These are phyloP conservation scores for Apiospora aurea DNA, from an alignment of 2,329 filamentous ascomycete genomes.

Conservation along the genomic window DNA sequence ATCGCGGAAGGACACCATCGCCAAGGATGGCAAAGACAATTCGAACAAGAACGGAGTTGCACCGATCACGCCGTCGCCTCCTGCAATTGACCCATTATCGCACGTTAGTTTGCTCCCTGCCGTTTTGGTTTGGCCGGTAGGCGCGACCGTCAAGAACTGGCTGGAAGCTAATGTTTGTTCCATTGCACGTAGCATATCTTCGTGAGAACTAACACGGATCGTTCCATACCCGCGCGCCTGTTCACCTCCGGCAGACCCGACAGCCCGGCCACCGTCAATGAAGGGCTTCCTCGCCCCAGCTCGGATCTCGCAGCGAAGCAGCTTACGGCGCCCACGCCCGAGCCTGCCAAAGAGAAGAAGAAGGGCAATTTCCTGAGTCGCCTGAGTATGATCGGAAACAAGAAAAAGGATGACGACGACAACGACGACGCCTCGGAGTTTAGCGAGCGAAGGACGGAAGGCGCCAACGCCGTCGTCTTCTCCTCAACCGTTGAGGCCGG, in stretches of 20 bases:
- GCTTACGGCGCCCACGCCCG: conserved; percentile 41
- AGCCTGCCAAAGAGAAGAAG: conserved; percentile 72
- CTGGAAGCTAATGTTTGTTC: conserved; percentile 24
- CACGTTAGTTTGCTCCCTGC: conserved; percentile 57
- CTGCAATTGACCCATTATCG: conserved; percentile 71
- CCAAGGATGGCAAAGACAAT: conserved; percentile 37
- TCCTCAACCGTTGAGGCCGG: conserved; percentile 74
- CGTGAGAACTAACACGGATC: conserved; percentile 43
- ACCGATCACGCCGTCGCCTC: conserved; percentile 32
- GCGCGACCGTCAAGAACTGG: not conserved
- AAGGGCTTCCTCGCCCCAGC: conserved; percentile 48
- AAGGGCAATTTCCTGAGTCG: conserved; percentile 90
- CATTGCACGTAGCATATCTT: conserved; percentile 53
- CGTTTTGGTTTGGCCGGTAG: conserved; percentile 25
- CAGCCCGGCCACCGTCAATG: conserved; percentile 49
- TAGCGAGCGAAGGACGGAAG: conserved; percentile 73
- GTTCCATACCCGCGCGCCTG: conserved; percentile 51
- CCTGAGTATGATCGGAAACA: conserved; percentile 79
- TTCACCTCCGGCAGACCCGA: conserved; percentile 61
- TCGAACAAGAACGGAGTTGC: conserved; percentile 32
- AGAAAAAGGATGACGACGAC: conserved; percentile 66
- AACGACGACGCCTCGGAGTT: conserved; percentile 73
- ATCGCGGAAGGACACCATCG: conserved; percentile 36
- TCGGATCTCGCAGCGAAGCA: conserved; percentile 45
- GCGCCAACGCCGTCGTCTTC: conserved; percentile 83